phyloP scores from a whole-genome alignment of 2,329 filamentous ascomycete species.

The Aspergillus intermedius region DNA sequence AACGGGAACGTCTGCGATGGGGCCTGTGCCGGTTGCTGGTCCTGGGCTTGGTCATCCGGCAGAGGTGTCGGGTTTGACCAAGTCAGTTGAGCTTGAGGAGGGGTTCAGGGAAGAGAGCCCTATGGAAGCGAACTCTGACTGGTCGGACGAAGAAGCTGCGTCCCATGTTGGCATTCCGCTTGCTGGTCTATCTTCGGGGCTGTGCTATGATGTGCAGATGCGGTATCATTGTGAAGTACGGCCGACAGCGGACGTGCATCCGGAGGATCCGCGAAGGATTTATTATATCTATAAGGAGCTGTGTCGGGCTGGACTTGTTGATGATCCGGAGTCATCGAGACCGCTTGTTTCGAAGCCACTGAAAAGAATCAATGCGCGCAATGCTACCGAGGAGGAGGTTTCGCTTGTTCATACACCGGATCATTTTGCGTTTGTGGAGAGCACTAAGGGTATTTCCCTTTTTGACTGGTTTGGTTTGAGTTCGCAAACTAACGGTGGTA shows the following conservation, averaged over 20 bases:
- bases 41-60: constrained; percentile 10
- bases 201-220: constrained; percentile 92
- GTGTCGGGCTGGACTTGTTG: constrained; percentile 72
- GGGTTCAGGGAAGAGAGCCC: constrained; percentile 26
- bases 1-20: neutral
- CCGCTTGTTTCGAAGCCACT: constrained; percentile 50
- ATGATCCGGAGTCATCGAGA: constrained; percentile 47
- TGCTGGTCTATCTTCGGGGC: constrained; percentile 60
- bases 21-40: constrained; percentile 2
- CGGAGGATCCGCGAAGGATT: constrained; percentile 88
- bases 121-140: constrained; percentile 36
- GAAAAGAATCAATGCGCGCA: constrained; percentile 66
- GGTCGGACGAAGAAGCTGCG: constrained; percentile 31
- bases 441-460: constrained; percentile 37
- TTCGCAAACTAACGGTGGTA: constrained; percentile 17
- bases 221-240: constrained; percentile 86
- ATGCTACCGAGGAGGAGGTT: constrained; percentile 74
- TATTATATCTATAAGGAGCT: constrained; percentile 89
- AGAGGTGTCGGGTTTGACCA: constrained; percentile 13
- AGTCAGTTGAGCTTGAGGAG: constrained; percentile 21
- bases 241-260: constrained; percentile 65
- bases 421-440: constrained; percentile 73
- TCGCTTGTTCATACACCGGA: constrained; percentile 68
- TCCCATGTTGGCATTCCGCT: constrained; percentile 38
- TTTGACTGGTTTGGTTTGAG: neutral